Conservation (phyloP, 139 green algal species). For the Pleodorina starrii region DNA sequence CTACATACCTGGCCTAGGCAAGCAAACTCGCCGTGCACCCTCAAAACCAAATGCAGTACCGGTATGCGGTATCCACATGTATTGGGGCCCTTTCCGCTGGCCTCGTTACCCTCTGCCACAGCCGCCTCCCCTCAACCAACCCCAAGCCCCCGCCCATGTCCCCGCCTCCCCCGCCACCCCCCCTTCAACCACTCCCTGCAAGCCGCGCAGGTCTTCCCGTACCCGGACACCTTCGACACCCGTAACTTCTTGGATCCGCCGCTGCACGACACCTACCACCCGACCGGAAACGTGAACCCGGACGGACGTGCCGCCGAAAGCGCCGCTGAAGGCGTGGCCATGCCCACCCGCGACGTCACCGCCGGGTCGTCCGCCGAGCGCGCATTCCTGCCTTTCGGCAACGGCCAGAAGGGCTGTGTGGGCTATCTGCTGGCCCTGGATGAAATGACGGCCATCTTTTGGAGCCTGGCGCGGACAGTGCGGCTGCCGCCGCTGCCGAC, state of each 20-base stretch:
- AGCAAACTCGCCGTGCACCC: background rate
- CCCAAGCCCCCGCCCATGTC: background rate
- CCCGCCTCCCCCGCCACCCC: too few species aligned
- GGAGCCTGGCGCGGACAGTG: background rate
- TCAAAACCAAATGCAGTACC: background rate
- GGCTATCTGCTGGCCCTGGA: conserved; percentile 31
- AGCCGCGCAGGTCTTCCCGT: conserved; percentile 25
- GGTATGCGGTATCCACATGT: background rate
- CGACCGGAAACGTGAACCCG: too few species aligned
- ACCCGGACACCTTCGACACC: conserved; percentile 37
- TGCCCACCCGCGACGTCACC: background rate
- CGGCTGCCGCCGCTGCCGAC: conserved; percentile 3
- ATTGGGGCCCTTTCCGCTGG: background rate
- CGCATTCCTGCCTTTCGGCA: conserved; percentile 42
- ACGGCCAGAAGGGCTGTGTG: conserved; percentile 50
- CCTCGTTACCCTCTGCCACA: too few species aligned
- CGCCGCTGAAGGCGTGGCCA: background rate
- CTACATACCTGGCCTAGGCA: too few species aligned
- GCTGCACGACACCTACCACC: too few species aligned
- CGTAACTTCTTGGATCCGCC: conserved; percentile 9
- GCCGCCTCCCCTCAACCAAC: background rate
- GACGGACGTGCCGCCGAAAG: background rate
- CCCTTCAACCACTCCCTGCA: too few species aligned
- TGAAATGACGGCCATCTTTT: conserved; percentile 37
- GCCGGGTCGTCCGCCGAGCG: background rate